Evolutionary conservation across 1,284 basidiomycete species (phyloP).

Genomic region (Thecaphora frezii): DNA sequence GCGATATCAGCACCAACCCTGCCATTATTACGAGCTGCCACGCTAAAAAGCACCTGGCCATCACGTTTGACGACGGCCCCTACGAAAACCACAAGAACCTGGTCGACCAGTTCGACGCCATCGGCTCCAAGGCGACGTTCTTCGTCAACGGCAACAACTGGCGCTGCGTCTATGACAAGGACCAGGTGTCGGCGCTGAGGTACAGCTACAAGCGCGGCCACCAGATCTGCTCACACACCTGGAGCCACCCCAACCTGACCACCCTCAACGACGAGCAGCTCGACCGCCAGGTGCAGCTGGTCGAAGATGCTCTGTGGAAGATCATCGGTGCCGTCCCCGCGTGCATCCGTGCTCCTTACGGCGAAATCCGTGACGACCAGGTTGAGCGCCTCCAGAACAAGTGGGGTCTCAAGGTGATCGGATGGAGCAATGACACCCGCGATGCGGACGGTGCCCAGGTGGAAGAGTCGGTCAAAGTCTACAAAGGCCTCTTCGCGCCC

Average conservation of each 20-base stretch:
- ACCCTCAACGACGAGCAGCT: constrained; percentile 30
- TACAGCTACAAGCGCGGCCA: constrained; percentile 28
- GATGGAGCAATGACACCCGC: constrained; percentile 38
- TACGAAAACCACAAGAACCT: constrained; percentile 29
- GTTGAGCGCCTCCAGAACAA: constrained; percentile 40
- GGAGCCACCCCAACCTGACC: constrained; percentile 36
- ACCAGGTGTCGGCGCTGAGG: constrained; percentile 13
- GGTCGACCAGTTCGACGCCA: constrained; percentile 22
- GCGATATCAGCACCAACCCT: constrained; percentile 10
- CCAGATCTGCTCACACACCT: constrained; percentile 48
- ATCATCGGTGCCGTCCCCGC: constrained; percentile 46
- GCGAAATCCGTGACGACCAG: constrained; percentile 26
- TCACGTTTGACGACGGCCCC: constrained; percentile 52
- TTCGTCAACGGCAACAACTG: constrained; percentile 54
- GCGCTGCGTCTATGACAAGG: constrained; percentile 37
- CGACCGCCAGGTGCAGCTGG: constrained; percentile 37
- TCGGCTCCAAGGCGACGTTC: constrained; percentile 37
- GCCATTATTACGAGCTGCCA: constrained; percentile 23
- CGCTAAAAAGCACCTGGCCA: constrained; percentile 20
- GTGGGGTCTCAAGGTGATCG: constrained; percentile 36
- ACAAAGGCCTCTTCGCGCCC: constrained; percentile 29
- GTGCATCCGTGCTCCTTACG: constrained; percentile 46
- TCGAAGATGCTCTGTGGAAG: constrained; percentile 48
- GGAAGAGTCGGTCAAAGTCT: constrained; percentile 20
- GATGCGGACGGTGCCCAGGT: constrained; percentile 37